Evolutionary conservation across 1,284 basidiomycete genomes (phyloP).

Genomic region (Fomitopsis betulina): DNA sequence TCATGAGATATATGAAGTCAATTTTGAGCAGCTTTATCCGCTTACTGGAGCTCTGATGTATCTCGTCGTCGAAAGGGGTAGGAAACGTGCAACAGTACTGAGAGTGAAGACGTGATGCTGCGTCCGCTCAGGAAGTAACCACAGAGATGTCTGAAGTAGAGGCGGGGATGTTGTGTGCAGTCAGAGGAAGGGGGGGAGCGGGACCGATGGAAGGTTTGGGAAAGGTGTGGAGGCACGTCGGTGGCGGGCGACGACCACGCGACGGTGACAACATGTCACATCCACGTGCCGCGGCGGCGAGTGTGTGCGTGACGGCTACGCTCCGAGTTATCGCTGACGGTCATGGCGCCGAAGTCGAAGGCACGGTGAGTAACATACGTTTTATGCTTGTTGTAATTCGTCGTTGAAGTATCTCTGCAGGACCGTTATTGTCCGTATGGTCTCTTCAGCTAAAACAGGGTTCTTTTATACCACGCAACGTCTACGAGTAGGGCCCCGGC

Average conservation of each 20-base stretch:
- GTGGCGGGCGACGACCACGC: neutral
- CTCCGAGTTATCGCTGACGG: neutral
- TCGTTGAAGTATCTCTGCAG: conserved; percentile 33
- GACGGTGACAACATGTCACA: neutral
- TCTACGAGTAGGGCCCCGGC: conserved; percentile 62
- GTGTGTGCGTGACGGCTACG: neutral
- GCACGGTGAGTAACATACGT: conserved; percentile 37
- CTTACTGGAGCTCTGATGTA: neutral
- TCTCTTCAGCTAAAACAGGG: conserved; percentile 87
- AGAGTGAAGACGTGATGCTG: no score
- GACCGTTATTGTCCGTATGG: conserved; percentile 79
- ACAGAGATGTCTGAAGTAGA: no score
- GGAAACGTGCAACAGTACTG: no score
- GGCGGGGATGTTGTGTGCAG: neutral
- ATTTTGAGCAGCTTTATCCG: neutral
- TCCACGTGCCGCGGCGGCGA: no score
- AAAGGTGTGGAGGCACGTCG: neutral
- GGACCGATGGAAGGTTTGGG: neutral
- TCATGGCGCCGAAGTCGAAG: conserved; percentile 49
- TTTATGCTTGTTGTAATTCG: neutral
- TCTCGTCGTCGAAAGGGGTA: neutral
- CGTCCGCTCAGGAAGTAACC: no score
- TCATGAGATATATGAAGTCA: neutral
- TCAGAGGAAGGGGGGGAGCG: neutral
- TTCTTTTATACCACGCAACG: conserved; percentile 85